These are phyloP conservation scores for Allium cepa DNA, from an alignment of 106 monocot genomes.

Conservation along the genomic window DNA sequence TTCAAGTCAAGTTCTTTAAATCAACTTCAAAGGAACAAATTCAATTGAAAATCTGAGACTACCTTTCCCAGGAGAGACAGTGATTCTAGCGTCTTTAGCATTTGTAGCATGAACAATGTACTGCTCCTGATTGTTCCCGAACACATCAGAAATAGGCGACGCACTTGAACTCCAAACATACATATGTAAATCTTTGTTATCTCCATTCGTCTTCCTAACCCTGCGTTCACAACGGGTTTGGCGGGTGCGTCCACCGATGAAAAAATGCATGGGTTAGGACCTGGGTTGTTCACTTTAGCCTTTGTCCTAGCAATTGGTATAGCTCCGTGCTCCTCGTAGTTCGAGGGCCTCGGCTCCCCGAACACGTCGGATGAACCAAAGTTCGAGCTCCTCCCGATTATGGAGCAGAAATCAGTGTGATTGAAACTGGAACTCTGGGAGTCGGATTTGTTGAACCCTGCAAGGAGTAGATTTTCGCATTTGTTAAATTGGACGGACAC, in stretches of 20 bases:
- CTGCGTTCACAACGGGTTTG: not conserved
- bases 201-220: constrained; percentile 19
- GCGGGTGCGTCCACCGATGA: constrained; percentile 10
- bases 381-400: constrained; percentile 19
- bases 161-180: constrained; percentile 71
- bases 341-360: not conserved
- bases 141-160: constrained; percentile 59
- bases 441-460: constrained; percentile 32
- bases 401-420: constrained; percentile 37
- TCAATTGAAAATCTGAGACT: no score
- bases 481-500: constrained; percentile 45
- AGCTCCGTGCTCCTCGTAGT: not conserved
- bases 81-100: no score
- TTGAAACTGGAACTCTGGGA: constrained; percentile 41
- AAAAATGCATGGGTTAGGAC: constrained; percentile 5
- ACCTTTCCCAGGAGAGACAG: no score
- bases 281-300: not conserved
- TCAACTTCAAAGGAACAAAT: no score
- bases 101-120: no score
- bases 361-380: not conserved
- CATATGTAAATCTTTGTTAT: constrained; percentile 22
- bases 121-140: constrained; percentile 6
- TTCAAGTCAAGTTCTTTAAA: no score
- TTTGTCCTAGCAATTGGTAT: not conserved
- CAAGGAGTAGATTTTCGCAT: constrained; percentile 33